A percentile compares a stretch with the other conserved stretches of the same genome.
These are phyloP conservation scores for Trichoderma citrinoviride DNA, from an alignment of 2,329 filamentous ascomycete species.

Conservation along the genomic window DNA sequence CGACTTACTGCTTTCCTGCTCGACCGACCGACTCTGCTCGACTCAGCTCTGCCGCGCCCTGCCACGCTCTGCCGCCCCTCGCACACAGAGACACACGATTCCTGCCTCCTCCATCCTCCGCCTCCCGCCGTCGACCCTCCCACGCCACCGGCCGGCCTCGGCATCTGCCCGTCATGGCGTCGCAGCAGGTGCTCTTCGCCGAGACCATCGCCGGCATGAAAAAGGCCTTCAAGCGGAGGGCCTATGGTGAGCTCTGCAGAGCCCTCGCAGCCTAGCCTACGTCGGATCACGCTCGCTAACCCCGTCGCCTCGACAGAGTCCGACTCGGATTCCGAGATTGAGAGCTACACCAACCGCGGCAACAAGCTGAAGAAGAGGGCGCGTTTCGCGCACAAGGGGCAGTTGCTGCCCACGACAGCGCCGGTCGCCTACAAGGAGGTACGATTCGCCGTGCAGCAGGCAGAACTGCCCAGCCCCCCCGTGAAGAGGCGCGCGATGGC, in stretches of 20 bases:
- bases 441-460: conserved; percentile 29
- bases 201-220: conserved; percentile 68
- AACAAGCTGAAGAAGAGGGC: conserved; percentile 77
- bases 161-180: conserved; percentile 37
- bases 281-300: conserved; percentile 16
- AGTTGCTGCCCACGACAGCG: conserved; percentile 63
- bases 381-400: conserved; percentile 67
- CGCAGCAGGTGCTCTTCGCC: conserved; percentile 60
- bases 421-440: conserved; percentile 71
- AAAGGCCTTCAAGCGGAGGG: conserved; percentile 62
- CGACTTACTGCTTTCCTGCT: no score
- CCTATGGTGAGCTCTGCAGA: conserved; percentile 50
- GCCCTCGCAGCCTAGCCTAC: not conserved
- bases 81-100: no score
- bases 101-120: not conserved
- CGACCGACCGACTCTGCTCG: no score
- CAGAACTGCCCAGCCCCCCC: not conserved
- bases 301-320: conserved; percentile 54
- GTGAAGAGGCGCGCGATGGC: conserved; percentile 23
- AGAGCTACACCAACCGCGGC: conserved; percentile 69
- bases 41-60: not conserved
- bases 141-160: conserved; percentile 1
- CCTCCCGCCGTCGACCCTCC: not conserved
- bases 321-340: conserved; percentile 72
- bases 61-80: not conserved